Conservation (phyloP, 495 filamentous ascomycete genomes). For the Ramalina peruviana region DNA sequence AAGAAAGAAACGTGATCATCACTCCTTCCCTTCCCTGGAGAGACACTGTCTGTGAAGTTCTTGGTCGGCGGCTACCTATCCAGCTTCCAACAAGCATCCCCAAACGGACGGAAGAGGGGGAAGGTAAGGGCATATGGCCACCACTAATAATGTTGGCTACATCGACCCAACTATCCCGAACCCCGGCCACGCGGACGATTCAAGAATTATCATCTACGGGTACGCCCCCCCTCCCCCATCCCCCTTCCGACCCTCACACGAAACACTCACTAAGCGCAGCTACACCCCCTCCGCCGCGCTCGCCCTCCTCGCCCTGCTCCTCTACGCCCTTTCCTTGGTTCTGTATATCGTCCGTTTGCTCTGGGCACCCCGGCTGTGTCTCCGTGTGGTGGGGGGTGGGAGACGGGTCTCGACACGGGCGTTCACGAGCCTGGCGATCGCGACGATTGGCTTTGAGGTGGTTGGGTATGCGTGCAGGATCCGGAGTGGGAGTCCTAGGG, state of each 20-base stretch:
- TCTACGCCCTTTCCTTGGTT: neutral
- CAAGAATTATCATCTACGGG: slow-evolving; percentile 11
- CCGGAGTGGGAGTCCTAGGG: neutral
- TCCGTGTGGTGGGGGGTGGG: neutral
- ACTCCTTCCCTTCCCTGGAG: no score
- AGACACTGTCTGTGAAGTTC: no score
- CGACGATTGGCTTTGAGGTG: neutral
- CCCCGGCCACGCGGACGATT: slow-evolving; percentile 1
- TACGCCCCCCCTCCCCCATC: neutral
- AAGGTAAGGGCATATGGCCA: no score
- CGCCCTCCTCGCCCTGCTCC: neutral
- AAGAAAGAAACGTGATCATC: no score
- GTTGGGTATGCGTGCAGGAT: neutral
- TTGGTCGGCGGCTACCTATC: no score
- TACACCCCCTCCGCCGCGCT: neutral
- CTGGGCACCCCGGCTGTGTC: neutral
- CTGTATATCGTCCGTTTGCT: neutral
- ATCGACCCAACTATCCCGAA: slow-evolving; percentile 10
- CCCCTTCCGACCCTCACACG: neutral
- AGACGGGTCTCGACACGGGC: neutral
- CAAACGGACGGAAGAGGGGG: no score
- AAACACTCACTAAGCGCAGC: neutral
- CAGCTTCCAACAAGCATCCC: no score
- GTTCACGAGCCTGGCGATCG: neutral
- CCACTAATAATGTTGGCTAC: slow-evolving; percentile 2